These are phyloP conservation scores for Casuarina glauca DNA, from an alignment of 306 rosid species.

Conservation along the genomic window DNA sequence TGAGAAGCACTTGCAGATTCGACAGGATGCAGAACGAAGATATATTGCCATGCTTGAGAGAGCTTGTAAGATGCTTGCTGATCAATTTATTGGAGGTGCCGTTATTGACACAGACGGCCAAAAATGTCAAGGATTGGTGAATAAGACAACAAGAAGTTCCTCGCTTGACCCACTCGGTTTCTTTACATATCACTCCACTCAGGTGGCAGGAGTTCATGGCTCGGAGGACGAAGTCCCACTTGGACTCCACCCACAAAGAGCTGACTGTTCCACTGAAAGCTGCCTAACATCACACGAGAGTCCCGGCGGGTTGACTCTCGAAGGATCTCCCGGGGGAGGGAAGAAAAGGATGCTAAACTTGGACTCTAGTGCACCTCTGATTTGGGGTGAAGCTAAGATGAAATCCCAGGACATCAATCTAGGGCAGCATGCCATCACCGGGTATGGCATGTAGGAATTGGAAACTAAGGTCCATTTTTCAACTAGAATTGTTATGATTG, in stretches of 20 bases:
- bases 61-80: constrained; percentile 97
- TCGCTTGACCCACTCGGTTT: constrained; percentile 72
- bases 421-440: constrained; percentile 53
- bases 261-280: constrained; percentile 96
- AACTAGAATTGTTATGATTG: constrained; percentile 18
- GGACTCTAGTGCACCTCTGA: constrained; percentile 2
- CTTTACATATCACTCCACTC: constrained; percentile 56
- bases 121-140: constrained; percentile 58
- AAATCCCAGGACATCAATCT: constrained; percentile 51
- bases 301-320: constrained; percentile 69
- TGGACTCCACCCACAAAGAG: constrained; percentile 55
- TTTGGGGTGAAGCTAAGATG: constrained; percentile 4
- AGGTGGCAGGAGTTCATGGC: constrained; percentile 46
- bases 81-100: constrained; percentile 78
- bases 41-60: constrained; percentile 96
- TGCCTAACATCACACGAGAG: constrained; percentile 92
- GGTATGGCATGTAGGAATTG: constrained; percentile 65
- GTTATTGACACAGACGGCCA: constrained; percentile 64
- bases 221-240: constrained; percentile 59
- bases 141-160: constrained; percentile 55
- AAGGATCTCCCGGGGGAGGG: constrained; percentile 67
- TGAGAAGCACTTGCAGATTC: constrained; percentile 95
- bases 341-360: constrained; percentile 46
- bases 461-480: constrained; percentile 30
- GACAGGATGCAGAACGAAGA: constrained; percentile 85